Base-by-base conservation (phyloP, 73 alveolate genomes). In the Blepharisma stoltei region DNA sequence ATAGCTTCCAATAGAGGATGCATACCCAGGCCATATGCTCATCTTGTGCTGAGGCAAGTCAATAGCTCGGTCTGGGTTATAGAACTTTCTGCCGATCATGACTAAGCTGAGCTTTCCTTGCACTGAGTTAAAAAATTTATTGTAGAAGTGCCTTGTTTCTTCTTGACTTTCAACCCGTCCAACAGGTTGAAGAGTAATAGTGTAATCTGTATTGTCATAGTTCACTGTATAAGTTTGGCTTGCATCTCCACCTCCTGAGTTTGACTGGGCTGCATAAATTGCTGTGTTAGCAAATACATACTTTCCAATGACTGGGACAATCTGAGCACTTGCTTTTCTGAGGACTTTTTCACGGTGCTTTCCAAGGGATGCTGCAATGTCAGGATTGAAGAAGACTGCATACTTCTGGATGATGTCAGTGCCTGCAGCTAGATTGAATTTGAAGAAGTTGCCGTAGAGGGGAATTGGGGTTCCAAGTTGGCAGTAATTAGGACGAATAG, bases 11-110 rank as follows among this genome's bases (percentile, higher is more conserved):
- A 69, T 44, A 37, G 79, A 69, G n/a, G 23, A 18, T 18, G 79
- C 18, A 25, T 69, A 69, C 3, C 79, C 79, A 37, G 79, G 79
- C 79, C 79, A 69, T n/a, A 69, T 44, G 21, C 14, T 44, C 60
- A 69, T 9, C 23, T 46, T 46, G 5, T 69, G 65, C 2, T 43
- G 71, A 18, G 79, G 76, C 20, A 69, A 21, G 32, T 38, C 23
- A 69, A 69, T 69, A 7, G 55, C 32, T 4, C 65, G 25, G 1
- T 69, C 79, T 44, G 79, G 79, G 65, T 69, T 46, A 5, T 69
- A 69, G 45, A 44, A 69, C 60, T 69, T 69, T 69, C 73, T 14
- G 18, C 73, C 73, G 46, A 60, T 60, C 73, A 60, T 60, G 11
- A 60, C 45, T 20, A 60, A 25, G 18, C 23, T 60, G 46, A 60